Evolutionary conservation across 495 filamentous ascomycete genomes (phyloP), one percentile per base, ranked within the genome.

Genomic region (Pseudoneurospora amorphoporcata): DNA sequence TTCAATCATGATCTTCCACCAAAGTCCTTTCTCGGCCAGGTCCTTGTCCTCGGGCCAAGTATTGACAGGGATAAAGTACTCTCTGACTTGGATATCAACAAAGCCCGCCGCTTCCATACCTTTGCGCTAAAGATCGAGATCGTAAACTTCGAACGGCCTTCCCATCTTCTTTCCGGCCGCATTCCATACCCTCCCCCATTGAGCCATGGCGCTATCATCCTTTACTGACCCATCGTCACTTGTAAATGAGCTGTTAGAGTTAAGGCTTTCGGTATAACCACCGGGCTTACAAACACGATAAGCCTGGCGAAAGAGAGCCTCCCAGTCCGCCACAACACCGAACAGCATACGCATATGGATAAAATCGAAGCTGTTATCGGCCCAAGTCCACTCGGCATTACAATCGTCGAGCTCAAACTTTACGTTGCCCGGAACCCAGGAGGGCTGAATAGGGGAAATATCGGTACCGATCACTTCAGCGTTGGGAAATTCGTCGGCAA

Each of bases 311-410:
- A 74, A 70, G 0, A 81, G 81, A 12, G 73, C 78, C 1, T 79
- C 78, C 88, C 88, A 90, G 73, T 88, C 81, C 37, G 75, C 76
- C 53, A 90, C 78, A n/a, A 82, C 83, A 40, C 81, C 86, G 65
- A 83, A 82, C 10, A 89, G 72, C 7, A 79, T 74, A 16, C 88
- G 83, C 4, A 85, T 80, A 75, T 90, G 87, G 68, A 90, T 82
- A 68, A 87, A 87, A 76, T 90, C 89, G 74, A 90, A 90, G 58
- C 77, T 69, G 39, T 84, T 78, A n/a, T 77, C 70, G 10, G 79
- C 73, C 73, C 83, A 86, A 14, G 81, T 74, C 86, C 86, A 89
- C 29, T 77, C 75, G 2, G 70, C 37, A 61, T 85, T 82, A 72
- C 84, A 83, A 72, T 87, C 85, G 72, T 86, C 85, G 47, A 87